Conservation (phyloP, 345 rosid species). For the Theobroma cacao region DNA sequence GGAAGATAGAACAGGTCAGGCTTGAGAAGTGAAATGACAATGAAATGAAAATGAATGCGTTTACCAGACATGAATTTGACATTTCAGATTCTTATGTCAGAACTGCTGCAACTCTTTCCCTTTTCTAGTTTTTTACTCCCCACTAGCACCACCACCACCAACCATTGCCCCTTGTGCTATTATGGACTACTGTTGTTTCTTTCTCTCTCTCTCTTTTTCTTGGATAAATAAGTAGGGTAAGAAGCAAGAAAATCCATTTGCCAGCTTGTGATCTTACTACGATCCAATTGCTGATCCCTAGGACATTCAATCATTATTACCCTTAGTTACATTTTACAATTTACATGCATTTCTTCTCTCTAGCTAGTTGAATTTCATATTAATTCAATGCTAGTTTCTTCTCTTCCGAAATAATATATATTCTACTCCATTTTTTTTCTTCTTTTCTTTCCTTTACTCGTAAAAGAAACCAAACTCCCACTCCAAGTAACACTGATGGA, state of each 20-base stretch:
- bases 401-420: neutral
- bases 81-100: conserved; percentile 75
- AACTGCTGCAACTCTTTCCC: neutral
- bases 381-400: neutral
- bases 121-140: neutral
- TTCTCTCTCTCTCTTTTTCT: too few species aligned
- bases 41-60: conserved; percentile 31
- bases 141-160: conserved; percentile 5
- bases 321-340: neutral
- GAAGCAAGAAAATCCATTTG: neutral
- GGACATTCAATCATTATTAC: conserved; percentile 25
- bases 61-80: conserved; percentile 48
- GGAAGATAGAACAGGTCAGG: conserved; percentile 2
- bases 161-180: neutral
- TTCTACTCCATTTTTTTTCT: neutral
- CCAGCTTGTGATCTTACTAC: conserved; percentile 33
- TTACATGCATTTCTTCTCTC: neutral
- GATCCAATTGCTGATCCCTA: conserved; percentile 32
- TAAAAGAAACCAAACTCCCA: neutral
- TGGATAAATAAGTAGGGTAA: neutral
- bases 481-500: neutral
- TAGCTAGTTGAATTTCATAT: neutral
- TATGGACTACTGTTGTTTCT: neutral
- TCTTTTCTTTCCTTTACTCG: neutral
- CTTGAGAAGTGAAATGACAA: conserved; percentile 27